A percentile compares a stretch with the other conserved stretches of the same genome.
Conservation (phyloP, 208 protist genomes). For the Trypanosoma scelopori region DNA sequence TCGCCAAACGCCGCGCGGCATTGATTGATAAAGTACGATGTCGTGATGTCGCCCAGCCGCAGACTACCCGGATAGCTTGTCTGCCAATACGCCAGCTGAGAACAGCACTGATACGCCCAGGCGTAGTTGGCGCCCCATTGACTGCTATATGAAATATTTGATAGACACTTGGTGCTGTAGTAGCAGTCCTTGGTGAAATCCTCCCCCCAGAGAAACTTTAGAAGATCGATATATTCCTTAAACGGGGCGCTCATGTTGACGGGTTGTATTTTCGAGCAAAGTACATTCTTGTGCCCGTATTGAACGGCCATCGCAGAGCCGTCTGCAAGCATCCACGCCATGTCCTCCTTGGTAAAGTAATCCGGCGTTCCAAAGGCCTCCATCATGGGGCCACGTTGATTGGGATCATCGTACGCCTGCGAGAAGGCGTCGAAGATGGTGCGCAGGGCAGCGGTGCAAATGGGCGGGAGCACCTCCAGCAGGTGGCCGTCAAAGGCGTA, state of each 20-base stretch:
- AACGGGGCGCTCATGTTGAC: constrained; percentile 19
- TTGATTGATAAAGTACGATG: constrained; percentile 40
- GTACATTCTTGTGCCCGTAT: constrained; percentile 34
- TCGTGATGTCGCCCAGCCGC: constrained; percentile 29
- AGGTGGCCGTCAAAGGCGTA: constrained; percentile 43
- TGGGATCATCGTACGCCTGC: constrained; percentile 28
- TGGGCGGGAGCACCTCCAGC: constrained; percentile 27
- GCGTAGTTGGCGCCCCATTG: constrained; percentile 36
- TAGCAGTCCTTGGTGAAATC: constrained; percentile 36
- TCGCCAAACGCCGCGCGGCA: constrained; percentile 41
- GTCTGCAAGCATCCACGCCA: constrained; percentile 50
- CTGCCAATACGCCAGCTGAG: constrained; percentile 49
- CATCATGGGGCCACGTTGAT: constrained; percentile 18
- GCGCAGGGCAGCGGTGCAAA: constrained; percentile 27
- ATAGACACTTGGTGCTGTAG: constrained; percentile 46
- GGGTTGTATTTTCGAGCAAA: constrained; percentile 24
- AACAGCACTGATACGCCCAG: constrained; percentile 53
- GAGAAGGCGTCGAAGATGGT: constrained; percentile 30
- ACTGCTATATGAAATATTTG: constrained; percentile 25
- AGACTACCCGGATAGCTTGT: constrained; percentile 38
- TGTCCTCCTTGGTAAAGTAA: constrained; percentile 45
- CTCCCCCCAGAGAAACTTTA: constrained; percentile 29
- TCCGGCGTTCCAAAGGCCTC: constrained; percentile 25
- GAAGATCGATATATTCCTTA: constrained; percentile 11
- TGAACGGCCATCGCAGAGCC: constrained; percentile 48